These are phyloP conservation scores for Clohesyomyces aquaticus DNA, from an alignment of 495 filamentous ascomycete species.

Conservation along the genomic window DNA sequence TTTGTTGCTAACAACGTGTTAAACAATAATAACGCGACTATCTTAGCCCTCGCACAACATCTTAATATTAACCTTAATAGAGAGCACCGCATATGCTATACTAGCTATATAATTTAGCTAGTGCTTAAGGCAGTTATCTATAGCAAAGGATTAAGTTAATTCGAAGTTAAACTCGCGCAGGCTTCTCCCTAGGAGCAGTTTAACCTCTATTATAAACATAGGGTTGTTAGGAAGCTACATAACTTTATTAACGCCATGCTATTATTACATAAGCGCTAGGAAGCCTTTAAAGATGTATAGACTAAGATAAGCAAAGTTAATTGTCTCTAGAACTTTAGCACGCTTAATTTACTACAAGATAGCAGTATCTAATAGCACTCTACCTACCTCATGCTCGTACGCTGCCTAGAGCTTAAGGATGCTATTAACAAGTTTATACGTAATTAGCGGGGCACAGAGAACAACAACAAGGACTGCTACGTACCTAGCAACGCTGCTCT, in stretches of 20 bases:
- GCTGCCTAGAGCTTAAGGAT: background rate
- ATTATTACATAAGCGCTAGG: background rate
- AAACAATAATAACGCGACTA: background rate
- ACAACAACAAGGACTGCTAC: background rate
- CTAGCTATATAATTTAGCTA: constrained; percentile 3
- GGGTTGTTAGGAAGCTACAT: constrained; percentile 3
- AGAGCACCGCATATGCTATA: background rate
- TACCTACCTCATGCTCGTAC: constrained; percentile 1
- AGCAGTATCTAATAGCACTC: background rate
- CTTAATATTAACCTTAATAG: background rate
- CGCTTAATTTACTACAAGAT: background rate
- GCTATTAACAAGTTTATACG: background rate
- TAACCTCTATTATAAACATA: background rate
- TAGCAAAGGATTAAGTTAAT: background rate
- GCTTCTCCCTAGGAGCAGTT: background rate
- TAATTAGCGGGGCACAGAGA: background rate
- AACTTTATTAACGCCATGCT: constrained; percentile 1
- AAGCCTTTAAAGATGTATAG: background rate
- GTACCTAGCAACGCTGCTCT: background rate
- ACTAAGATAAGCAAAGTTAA: background rate
- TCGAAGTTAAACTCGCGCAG: background rate
- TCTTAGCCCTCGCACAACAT: background rate
- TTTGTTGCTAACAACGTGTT: constrained; percentile 1
- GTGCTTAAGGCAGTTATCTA: constrained; percentile 1
- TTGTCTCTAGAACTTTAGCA: background rate